phyloP scores from a whole-genome alignment of 202 grass and related monocot genomes.

The Musa balbisiana region DNA sequence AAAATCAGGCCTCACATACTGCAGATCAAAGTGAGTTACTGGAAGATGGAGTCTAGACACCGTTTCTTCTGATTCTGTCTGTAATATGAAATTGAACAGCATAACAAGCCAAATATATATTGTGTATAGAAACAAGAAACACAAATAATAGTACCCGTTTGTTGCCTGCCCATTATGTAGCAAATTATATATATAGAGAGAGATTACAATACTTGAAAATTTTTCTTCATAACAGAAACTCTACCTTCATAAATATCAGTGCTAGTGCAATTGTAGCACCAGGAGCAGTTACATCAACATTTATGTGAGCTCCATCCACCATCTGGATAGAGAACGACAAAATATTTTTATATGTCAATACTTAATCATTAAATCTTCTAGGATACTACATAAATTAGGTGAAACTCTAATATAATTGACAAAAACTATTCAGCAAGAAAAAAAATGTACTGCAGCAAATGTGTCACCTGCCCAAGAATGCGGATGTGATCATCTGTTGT shows the following conservation, averaged over 20 bases:
- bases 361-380: background rate
- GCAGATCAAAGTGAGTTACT: constrained; percentile 71
- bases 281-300: constrained; percentile 94
- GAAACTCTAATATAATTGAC: background rate
- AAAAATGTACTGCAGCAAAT: constrained; percentile 13
- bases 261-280: constrained; percentile 94
- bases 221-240: constrained; percentile 17
- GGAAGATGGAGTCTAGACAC: constrained; percentile 68
- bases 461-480: constrained; percentile 56
- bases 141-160: background rate
- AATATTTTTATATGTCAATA: constrained; percentile 24
- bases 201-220: background rate
- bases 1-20: constrained; percentile 96
- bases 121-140: background rate
- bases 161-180: background rate
- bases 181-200: background rate
- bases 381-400: background rate
- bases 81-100: constrained; percentile 28
- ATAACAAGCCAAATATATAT: constrained; percentile 6
- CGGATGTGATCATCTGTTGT: constrained; percentile 44
- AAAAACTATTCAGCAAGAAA: constrained; percentile 10
- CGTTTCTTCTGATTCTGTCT: constrained; percentile 79
- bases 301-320: constrained; percentile 81
- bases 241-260: constrained; percentile 83
- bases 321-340: constrained; percentile 42